Conservation (phyloP, 225 moss, liverwort and hornwort genomes). For the Ulota crispa region DNA sequence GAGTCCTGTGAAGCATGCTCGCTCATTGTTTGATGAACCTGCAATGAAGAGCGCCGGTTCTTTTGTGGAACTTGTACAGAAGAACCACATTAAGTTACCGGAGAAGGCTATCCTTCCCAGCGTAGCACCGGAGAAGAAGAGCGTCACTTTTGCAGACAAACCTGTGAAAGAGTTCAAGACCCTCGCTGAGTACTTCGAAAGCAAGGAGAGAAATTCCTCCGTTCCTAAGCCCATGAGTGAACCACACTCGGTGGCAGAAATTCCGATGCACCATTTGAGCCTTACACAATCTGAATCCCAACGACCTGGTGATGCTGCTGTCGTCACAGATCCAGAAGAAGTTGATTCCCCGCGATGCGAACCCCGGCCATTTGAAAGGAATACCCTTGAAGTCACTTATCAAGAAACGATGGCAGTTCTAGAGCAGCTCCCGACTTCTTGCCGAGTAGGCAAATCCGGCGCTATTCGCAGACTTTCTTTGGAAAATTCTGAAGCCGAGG, state of each 20-base stretch:
- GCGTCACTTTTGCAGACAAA: constrained; percentile 6
- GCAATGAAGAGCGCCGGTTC: constrained; percentile 2
- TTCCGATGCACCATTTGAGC: constrained; percentile 11
- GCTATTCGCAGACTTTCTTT: background rate
- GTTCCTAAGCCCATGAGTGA: background rate
- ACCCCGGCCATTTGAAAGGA: background rate
- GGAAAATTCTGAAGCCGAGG: constrained; percentile 14
- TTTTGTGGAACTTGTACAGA: constrained; percentile 24
- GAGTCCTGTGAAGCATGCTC: constrained; percentile 16
- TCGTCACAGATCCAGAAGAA: constrained; percentile 3
- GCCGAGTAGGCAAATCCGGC: background rate
- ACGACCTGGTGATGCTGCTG: constrained; percentile 4
- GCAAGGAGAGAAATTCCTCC: constrained; percentile 20
- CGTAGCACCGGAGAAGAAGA: constrained; percentile 9
- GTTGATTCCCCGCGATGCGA: background rate
- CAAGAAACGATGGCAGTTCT: constrained; percentile 17
- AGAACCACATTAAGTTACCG: constrained; percentile 7
- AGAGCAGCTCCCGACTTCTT: constrained; percentile 15
- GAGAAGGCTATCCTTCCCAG: constrained; percentile 14
- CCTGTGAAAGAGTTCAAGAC: constrained; percentile 29
- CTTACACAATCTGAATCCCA: background rate
- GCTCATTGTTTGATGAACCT: constrained; percentile 11
- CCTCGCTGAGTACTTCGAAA: constrained; percentile 29
- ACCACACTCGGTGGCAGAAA: constrained; percentile 2
- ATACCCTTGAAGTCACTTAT: constrained; percentile 1